phyloP scores from a whole-genome alignment of 2,329 filamentous ascomycete species.

The Aspergillus felis region DNA sequence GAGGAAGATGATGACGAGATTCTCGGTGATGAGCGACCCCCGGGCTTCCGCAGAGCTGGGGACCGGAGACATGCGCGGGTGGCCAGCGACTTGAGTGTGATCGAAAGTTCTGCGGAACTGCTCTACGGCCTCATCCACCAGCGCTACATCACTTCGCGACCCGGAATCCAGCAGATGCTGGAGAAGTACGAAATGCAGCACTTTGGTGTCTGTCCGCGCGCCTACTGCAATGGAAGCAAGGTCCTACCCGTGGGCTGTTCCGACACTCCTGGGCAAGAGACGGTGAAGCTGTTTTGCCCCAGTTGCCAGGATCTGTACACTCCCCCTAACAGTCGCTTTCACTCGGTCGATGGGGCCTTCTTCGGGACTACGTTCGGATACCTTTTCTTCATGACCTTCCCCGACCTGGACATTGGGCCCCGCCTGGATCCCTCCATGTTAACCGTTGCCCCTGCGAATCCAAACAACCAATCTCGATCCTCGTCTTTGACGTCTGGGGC shows the following conservation, averaged over 20 bases:
- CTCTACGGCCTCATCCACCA: constrained; percentile 98
- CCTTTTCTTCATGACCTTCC: constrained; percentile 97
- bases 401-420: constrained; percentile 80
- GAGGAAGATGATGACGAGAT: constrained; percentile 68
- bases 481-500: constrained; percentile 28
- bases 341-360: constrained; percentile 95
- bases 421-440: constrained; percentile 53
- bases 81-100: constrained; percentile 87
- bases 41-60: constrained; percentile 47
- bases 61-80: constrained; percentile 80
- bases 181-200: constrained; percentile 98
- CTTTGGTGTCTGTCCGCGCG: constrained; percentile 93
- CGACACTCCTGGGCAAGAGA: constrained; percentile 93
- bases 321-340: constrained; percentile 93
- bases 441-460: constrained; percentile 20
- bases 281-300: constrained; percentile 96
- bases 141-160: constrained; percentile 93
- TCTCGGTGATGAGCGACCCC: constrained; percentile 52
- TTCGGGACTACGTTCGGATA: constrained; percentile 97
- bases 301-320: constrained; percentile 96
- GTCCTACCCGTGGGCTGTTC: constrained; percentile 91
- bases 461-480: constrained; percentile 29
- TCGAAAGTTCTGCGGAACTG: constrained; percentile 96
- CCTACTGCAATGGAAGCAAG: constrained; percentile 83
- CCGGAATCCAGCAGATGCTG: constrained; percentile 97